Base-by-base conservation (phyloP, 257 asterid genomes). In the Hygrophila difformis region DNA sequence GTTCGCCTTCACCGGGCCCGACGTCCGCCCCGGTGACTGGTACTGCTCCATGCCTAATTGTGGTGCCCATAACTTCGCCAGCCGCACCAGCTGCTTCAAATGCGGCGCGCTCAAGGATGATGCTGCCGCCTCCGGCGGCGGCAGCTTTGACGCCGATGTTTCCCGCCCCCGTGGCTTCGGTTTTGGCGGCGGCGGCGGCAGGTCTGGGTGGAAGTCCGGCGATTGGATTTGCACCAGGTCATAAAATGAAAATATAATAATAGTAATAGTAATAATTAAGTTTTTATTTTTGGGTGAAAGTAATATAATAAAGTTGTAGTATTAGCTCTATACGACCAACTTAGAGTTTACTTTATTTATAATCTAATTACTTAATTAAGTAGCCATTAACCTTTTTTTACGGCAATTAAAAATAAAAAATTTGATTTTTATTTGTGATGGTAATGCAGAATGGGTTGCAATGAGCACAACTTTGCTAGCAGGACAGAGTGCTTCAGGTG, bases 21-120 rank as follows among this genome's bases (percentile, higher is more conserved):
- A 87, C 12, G 97, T 87, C 0, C 74, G 97, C 65, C 97, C 97
- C 44, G 97, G 97, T 0, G 97, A 87, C 66, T 87, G 97, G 97
- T 81, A 84, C 67, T 87, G 97, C 71, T n/a, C 79, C 0, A 42
- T 79, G 3, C 77, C 82, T 7, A 79, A 75, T 67, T 88, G 97
- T 34, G 97, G 94, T 6, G 86, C 97, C 14, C 97, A 88, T 67
- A 88, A 88, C 79, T 88, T 88, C 50, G 97, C 95, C n/a, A 88
- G 94, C 82, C 93, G 97, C 37, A 76, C 94, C 16, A 88, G 75
- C 82, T 88, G 97, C 79, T 88, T 88, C 81, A 88, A 81, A 63
- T 88, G 97, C 53, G 94, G 95, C 16, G 86, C 94, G 1, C 64
- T 68, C 26, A 88, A 88, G 81, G 95, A 80, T 5, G 97, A 87